Evolutionary conservation across 2,329 filamentous ascomycete genomes (phyloP), one percentile per base, ranked within the genome.

Genomic region (Thielaviopsis musarum): DNA sequence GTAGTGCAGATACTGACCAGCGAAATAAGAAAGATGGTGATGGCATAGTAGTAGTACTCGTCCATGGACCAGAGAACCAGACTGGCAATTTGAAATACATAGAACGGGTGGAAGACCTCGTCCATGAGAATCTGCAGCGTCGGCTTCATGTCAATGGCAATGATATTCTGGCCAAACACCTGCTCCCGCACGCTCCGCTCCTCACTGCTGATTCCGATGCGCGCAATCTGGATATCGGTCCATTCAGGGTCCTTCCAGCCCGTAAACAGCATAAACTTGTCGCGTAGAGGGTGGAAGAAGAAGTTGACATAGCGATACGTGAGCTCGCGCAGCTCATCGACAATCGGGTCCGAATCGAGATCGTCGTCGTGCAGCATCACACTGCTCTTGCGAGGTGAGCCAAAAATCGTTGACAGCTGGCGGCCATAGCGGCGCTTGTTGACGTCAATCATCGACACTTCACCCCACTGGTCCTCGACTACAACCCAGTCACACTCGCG

Each of bases 401-500:
- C 87, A 67, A 91, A 91, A 0, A 85, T 77, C 0, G 79, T 81
- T 60, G 75, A 84, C 59, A 81, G 67, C 3, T 76, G 74, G 61
- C 75, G 79, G 55, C 76, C 80, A 69, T 79, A 83, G 21, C 70
- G 68, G 59, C 73, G 74, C 17, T 70, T 71, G 45, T 77, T 76
- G 13, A 97, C 77, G 56, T 82, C 68, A 66, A 95, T 80, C n/a
- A 93, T 80, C 13, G 79, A 77, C 70, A 97, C 87, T 70, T 97
- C 91, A 56, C 87, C 87, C 91, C 93, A 97, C 77, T 97, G 90
- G 67, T 98, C 96, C 78, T 96, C 93, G 64, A 97, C 81, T 28
- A 95, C 91, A 52, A 95, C 85, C 93, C 94, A 98, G 62, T 87
- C 78, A 66, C 88, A 93, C 59, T 87, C 81, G 58, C 79, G 77